phyloP scores from a whole-genome alignment of 768 basidiomycete genomes.

The Amylocystis lapponica region DNA sequence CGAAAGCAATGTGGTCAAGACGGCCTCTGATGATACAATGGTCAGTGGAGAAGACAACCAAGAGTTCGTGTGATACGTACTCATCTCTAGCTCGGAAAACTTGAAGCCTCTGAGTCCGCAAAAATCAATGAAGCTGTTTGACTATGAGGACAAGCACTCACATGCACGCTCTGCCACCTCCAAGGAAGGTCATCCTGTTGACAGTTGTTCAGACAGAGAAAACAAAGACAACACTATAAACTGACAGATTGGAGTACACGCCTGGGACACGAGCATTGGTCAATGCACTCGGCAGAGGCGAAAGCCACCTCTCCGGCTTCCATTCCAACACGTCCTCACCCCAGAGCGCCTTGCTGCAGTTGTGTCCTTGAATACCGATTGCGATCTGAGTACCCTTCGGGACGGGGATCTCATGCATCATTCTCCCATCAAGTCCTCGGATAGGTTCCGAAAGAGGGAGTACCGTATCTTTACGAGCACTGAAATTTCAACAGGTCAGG shows the following conservation, averaged over 20 bases:
- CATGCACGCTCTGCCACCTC: conserved; percentile 24
- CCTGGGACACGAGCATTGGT: conserved; percentile 13
- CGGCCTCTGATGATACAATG: conserved; percentile 16
- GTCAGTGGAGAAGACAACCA: background rate
- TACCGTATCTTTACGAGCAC: conserved; percentile 46
- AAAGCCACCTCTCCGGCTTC: conserved; percentile 17
- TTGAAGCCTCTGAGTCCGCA: conserved; percentile 9
- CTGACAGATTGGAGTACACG: conserved; percentile 15
- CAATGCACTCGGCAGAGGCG: conserved; percentile 9
- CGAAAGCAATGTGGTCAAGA: conserved; percentile 21
- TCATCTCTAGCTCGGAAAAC: conserved; percentile 12
- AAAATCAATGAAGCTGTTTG: background rate
- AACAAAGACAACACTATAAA: background rate
- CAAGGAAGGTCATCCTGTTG: conserved; percentile 23
- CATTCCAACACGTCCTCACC: conserved; percentile 33
- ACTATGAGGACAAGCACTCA: background rate
- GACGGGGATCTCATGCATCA: conserved; percentile 35
- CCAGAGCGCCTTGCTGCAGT: conserved; percentile 28
- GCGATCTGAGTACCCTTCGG: conserved; percentile 39
- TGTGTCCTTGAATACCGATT: conserved; percentile 38
- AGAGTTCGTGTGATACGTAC: background rate
- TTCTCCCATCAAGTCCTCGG: conserved; percentile 34
- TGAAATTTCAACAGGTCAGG: too few species aligned
- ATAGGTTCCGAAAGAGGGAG: conserved; percentile 50
- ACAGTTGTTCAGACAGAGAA: background rate